Conservation (phyloP, 176 grass and related monocot genomes). For the Rhynchospora breviuscula region DNA sequence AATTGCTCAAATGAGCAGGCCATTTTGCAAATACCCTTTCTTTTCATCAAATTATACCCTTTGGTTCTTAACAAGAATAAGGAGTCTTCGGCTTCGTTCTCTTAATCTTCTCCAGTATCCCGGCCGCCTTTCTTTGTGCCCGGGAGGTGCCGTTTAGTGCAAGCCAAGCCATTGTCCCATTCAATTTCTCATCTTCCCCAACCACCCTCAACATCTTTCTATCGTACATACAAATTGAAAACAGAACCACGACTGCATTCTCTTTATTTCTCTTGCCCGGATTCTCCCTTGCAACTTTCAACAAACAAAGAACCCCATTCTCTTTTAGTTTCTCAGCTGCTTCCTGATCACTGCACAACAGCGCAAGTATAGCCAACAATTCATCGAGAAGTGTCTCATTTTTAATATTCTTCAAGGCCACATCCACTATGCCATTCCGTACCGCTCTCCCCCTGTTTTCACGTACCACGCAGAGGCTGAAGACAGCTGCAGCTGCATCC, state of each 20-base stretch:
- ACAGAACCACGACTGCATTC: slow-evolving; percentile 63
- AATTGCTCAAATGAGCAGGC: not conserved
- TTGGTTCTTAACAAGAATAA: slow-evolving; percentile 49
- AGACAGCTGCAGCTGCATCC: slow-evolving; percentile 70
- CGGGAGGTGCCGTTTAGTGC: slow-evolving; percentile 50
- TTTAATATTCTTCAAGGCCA: slow-evolving; percentile 43
- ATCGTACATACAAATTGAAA: slow-evolving; percentile 53
- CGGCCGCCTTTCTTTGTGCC: slow-evolving; percentile 51
- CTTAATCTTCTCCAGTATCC: slow-evolving; percentile 66
- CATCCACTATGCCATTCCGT: slow-evolving; percentile 39
- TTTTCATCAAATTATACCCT: not conserved
- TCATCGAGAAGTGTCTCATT: slow-evolving; percentile 51
- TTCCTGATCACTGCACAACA: slow-evolving; percentile 51
- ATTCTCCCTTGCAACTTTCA: slow-evolving; percentile 47
- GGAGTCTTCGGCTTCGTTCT: slow-evolving; percentile 39
- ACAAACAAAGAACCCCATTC: slow-evolving; percentile 41
- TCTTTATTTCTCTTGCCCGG: slow-evolving; percentile 56
- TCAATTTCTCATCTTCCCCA: slow-evolving; percentile 45
- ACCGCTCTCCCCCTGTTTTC: slow-evolving; percentile 56
- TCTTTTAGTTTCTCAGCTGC: slow-evolving; percentile 52
- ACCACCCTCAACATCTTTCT: slow-evolving; percentile 45
- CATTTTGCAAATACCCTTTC: not conserved
- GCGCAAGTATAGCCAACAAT: slow-evolving; percentile 60
- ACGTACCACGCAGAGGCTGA: slow-evolving; percentile 55
- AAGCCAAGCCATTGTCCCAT: slow-evolving; percentile 44